Conservation (phyloP, 1,139 yeast species). For the Geotrichum aggregatum region DNA sequence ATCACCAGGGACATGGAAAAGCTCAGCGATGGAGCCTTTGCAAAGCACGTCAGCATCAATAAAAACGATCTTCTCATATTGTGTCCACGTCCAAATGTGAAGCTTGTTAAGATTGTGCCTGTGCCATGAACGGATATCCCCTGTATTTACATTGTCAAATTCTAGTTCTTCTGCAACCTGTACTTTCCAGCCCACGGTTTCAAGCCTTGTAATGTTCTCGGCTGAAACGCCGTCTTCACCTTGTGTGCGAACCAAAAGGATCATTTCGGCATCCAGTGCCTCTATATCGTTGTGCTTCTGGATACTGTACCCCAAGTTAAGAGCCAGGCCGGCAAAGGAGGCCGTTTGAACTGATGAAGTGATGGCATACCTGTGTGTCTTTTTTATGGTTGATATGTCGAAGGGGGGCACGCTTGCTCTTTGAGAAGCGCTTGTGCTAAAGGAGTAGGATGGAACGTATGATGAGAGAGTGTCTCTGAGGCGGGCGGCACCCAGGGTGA, state of each 20-base stretch:
- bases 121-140: slow-evolving; percentile 27
- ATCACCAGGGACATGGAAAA: slow-evolving; percentile 29
- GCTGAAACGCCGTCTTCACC: slow-evolving; percentile 29
- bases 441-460: slow-evolving; percentile 13
- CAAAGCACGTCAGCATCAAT: slow-evolving; percentile 32
- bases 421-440: slow-evolving; percentile 9
- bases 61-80: slow-evolving; percentile 29
- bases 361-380: slow-evolving; percentile 22
- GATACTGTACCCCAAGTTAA: slow-evolving; percentile 28
- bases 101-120: slow-evolving; percentile 30
- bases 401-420: slow-evolving; percentile 13
- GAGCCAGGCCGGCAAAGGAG: slow-evolving; percentile 26
- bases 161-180: slow-evolving; percentile 27
- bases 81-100: slow-evolving; percentile 30
- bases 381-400: slow-evolving; percentile 1
- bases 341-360: slow-evolving; percentile 29
- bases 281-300: slow-evolving; percentile 28
- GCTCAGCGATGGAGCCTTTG: slow-evolving; percentile 27
- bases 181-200: slow-evolving; percentile 29
- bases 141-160: slow-evolving; percentile 27
- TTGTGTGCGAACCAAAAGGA: slow-evolving; percentile 27
- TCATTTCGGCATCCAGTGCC: slow-evolving; percentile 28
- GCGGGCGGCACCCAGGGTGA: slow-evolving; percentile 6
- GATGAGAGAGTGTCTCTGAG: background rate
- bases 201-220: slow-evolving; percentile 26